Conservation (phyloP, 208 protist genomes). For the Leptomonas seymouri region DNA sequence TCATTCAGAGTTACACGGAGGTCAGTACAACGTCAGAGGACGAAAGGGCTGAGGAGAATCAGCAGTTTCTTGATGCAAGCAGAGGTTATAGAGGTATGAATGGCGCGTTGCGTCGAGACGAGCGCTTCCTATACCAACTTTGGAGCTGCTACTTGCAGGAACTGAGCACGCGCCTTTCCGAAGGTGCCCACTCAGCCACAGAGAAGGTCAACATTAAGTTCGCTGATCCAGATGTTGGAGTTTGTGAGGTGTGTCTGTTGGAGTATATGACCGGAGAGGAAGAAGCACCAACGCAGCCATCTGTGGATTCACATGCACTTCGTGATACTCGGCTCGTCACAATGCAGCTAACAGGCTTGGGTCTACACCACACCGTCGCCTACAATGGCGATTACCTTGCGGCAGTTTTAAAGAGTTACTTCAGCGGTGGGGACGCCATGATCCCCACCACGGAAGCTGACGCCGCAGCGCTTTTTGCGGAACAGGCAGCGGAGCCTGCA, state of each 20-base stretch:
- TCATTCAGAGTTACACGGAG: constrained; percentile 31
- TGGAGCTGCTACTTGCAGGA: constrained; percentile 23
- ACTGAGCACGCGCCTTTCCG: background rate
- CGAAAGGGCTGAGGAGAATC: background rate
- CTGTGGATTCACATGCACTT: background rate
- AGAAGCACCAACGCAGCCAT: background rate
- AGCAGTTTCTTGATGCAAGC: background rate
- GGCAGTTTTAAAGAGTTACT: constrained; percentile 54
- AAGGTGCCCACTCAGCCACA: background rate
- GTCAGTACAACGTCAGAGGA: background rate
- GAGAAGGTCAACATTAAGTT: background rate
- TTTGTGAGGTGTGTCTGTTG: constrained; percentile 28
- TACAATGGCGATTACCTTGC: constrained; percentile 60
- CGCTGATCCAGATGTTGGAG: background rate
- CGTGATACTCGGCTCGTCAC: constrained; percentile 20
- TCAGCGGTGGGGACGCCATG: constrained; percentile 20
- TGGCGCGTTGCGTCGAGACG: background rate
- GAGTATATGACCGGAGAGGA: background rate
- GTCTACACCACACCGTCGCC: constrained; percentile 44
- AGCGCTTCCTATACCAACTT: constrained; percentile 11
- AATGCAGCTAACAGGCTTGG: constrained; percentile 39
- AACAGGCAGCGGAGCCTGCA: background rate
- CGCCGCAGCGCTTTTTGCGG: background rate
- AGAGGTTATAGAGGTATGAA: background rate
- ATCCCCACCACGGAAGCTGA: background rate